Percentiles rank a stretch among this genome's conserved stretches.
Conservation (phyloP, 176 grass and related monocot species). For the Oryza officinalis region DNA sequence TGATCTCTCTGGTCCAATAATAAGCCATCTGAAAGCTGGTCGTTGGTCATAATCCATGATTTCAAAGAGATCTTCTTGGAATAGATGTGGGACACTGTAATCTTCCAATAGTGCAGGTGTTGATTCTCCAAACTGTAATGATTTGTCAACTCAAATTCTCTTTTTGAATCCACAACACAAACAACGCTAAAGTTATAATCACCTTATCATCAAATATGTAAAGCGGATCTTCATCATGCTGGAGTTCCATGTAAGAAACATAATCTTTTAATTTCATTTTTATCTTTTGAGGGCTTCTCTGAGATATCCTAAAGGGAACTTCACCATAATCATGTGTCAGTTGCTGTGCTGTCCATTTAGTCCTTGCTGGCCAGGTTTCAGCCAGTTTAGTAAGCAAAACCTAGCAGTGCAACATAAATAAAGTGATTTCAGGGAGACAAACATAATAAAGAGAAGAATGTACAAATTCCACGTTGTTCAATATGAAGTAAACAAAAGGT, state of each 20-base stretch:
- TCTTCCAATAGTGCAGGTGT: conserved; percentile 75
- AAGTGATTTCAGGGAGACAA: conserved; percentile 29
- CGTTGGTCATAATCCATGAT: conserved; percentile 75
- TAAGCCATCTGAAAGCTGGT: conserved; percentile 93
- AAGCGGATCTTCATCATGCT: conserved; percentile 97
- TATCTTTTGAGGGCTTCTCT: conserved; percentile 86
- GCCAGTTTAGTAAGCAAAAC: conserved; percentile 75
- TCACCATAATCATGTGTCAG: conserved; percentile 66
- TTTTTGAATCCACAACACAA: neutral
- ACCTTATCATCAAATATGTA: conserved; percentile 99
- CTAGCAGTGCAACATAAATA: conserved; percentile 41
- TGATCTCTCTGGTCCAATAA: conserved; percentile 93
- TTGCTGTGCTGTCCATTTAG: conserved; percentile 85
- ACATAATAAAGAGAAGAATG: conserved; percentile 12
- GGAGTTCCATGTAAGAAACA: conserved; percentile 88
- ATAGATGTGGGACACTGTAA: conserved; percentile 82
- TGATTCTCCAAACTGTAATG: conserved; percentile 86
- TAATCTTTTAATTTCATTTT: conserved; percentile 95
- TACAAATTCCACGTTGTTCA: conserved; percentile 15
- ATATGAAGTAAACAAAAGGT: neutral
- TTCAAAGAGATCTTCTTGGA: conserved; percentile 91
- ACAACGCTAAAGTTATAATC: conserved; percentile 19
- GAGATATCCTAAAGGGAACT: conserved; percentile 81
- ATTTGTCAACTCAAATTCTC: conserved; percentile 19
- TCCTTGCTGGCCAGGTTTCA: conserved; percentile 84